Percentiles rank a stretch among this genome's conserved stretches.
phyloP scores from a whole-genome alignment of 1,284 basidiomycete species.

The Blastosporella zonata region DNA sequence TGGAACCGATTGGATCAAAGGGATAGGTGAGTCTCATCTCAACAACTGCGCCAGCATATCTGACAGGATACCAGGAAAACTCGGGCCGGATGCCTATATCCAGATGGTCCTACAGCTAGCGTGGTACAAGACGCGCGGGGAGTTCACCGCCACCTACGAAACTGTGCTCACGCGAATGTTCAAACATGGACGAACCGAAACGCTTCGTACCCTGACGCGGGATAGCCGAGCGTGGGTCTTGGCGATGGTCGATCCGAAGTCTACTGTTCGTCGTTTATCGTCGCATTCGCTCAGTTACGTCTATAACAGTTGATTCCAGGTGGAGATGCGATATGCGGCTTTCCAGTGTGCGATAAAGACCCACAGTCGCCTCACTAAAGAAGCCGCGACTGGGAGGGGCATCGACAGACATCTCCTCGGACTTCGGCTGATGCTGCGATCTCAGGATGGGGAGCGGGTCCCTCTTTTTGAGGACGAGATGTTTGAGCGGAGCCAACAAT shows the following conservation, averaged over 20 bases:
- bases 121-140: constrained; percentile 78
- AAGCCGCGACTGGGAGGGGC: constrained; percentile 81
- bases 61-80: constrained; percentile 46
- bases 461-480: constrained; percentile 77
- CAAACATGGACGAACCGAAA: constrained; percentile 90
- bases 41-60: not conserved
- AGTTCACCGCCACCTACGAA: constrained; percentile 91
- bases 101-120: constrained; percentile 95
- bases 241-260: constrained; percentile 61
- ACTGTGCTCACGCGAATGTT: constrained; percentile 92
- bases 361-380: constrained; percentile 77
- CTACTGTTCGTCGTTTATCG: constrained; percentile 38
- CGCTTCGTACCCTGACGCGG: constrained; percentile 76
- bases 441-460: constrained; percentile 34
- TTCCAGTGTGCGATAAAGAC: constrained; percentile 70
- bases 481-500: constrained; percentile 77
- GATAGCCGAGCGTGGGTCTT: constrained; percentile 83
- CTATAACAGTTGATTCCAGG: constrained; percentile 29
- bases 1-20: constrained; percentile 91
- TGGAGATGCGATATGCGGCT: constrained; percentile 44
- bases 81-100: constrained; percentile 87
- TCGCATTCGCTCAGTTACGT: not conserved
- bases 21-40: constrained; percentile 49
- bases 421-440: constrained; percentile 68
- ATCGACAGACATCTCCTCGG: constrained; percentile 93